phyloP scores from a whole-genome alignment of 78 protist genomes.

The Dictyostelium brefeldianum region DNA sequence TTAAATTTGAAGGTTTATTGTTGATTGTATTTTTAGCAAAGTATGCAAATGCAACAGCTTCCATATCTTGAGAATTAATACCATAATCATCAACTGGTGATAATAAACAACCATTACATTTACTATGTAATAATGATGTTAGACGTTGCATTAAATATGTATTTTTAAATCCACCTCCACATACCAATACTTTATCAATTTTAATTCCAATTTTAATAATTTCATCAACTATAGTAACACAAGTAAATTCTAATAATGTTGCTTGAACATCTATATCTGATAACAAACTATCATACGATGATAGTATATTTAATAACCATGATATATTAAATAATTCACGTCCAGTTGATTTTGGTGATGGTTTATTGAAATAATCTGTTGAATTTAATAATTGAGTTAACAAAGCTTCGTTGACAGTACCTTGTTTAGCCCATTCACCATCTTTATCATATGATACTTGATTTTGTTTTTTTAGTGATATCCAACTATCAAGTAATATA shows the following conservation, averaged over 20 bases:
- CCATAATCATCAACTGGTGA: not conserved
- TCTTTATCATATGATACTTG: slow-evolving; percentile 39
- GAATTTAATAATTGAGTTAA: not conserved
- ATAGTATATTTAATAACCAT: not conserved
- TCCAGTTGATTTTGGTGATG: slow-evolving; percentile 80
- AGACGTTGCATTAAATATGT: not conserved
- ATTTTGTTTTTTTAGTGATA: not conserved
- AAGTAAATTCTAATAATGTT: slow-evolving; percentile 38
- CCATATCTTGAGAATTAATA: slow-evolving; percentile 8
- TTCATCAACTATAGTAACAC: slow-evolving; percentile 9
- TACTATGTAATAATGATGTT: not conserved
- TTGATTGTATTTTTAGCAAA: slow-evolving; percentile 8
- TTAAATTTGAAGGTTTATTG: not conserved
- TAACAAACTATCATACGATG: not conserved
- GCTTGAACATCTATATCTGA: slow-evolving; percentile 34
- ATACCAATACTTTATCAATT: slow-evolving; percentile 11
- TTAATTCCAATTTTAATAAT: not conserved
- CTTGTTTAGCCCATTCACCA: slow-evolving; percentile 52
- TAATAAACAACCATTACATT: not conserved
- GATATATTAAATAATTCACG: slow-evolving; percentile 58
- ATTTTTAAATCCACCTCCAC: slow-evolving; percentile 54
- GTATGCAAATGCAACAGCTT: slow-evolving; percentile 43
- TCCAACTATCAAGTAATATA: slow-evolving; percentile 65
- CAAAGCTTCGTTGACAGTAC: not conserved
- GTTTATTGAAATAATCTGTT: not conserved